Evolutionary conservation across 2,329 filamentous ascomycete genomes (phyloP).

Genomic region (Colletotrichum sp.): DNA sequence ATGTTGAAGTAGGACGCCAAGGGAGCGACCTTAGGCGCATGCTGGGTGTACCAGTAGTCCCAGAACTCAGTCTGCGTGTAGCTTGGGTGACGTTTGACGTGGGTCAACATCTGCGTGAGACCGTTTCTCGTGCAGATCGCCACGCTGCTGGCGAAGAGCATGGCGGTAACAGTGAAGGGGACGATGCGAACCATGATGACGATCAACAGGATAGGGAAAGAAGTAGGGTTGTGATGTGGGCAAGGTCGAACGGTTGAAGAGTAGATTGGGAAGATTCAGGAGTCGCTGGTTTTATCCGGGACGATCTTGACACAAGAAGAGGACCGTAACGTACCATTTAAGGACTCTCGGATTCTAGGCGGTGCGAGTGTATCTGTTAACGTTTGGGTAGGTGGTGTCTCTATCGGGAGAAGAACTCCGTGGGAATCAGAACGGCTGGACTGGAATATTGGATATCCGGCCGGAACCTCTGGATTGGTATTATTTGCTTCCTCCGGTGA

Average conservation of each 20-base stretch:
- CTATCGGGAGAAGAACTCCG: not conserved
- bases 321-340: not conserved
- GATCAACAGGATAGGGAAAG: not conserved
- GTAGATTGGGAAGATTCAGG: not conserved
- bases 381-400: not conserved
- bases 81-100: constrained; percentile 30
- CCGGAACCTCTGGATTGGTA: not conserved
- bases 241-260: not conserved
- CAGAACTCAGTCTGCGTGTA: constrained; percentile 30
- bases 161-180: not conserved
- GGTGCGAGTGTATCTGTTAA: not conserved
- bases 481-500: not conserved
- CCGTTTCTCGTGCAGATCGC: constrained; percentile 39
- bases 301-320: not conserved
- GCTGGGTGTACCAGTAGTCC: constrained; percentile 33
- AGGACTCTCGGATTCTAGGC: not conserved
- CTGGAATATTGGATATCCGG: not conserved
- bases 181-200: constrained; percentile 4
- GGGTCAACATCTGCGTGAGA: constrained; percentile 30
- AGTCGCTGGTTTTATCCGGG: not conserved
- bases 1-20: constrained; percentile 31
- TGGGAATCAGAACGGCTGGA: not conserved
- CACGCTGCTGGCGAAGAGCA: not conserved
- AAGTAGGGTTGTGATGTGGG: not conserved
- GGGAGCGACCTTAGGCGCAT: constrained; percentile 32